Evolutionary conservation across 2,329 filamentous ascomycete species (phyloP).

Genomic region (Epicoccum sorghinum): DNA sequence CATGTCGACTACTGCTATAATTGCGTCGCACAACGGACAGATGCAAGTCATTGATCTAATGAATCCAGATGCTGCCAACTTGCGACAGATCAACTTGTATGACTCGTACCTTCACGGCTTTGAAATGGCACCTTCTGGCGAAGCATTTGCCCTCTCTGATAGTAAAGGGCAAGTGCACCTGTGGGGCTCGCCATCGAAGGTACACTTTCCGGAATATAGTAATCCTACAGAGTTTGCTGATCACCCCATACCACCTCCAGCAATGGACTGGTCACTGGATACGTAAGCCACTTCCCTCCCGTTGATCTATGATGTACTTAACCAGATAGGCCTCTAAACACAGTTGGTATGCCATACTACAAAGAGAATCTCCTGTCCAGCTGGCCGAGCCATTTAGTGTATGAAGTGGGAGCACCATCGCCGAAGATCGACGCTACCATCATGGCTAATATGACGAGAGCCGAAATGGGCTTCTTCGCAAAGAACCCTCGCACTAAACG

Average conservation of each 20-base stretch:
- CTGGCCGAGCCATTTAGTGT: conserved; percentile 84
- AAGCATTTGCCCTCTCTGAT: conserved; percentile 82
- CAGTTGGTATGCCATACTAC: conserved; percentile 92
- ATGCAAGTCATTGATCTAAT: conserved; percentile 95
- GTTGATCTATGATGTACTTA: conserved; percentile 36
- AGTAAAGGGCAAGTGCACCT: conserved; percentile 79
- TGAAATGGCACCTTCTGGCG: conserved; percentile 86
- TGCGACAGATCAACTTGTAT: conserved; percentile 80
- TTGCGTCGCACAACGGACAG: conserved; percentile 89
- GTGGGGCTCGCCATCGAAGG: conserved; percentile 85
- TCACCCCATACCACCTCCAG: conserved; percentile 60
- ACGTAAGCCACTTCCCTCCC: conserved; percentile 54
- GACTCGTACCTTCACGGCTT: conserved; percentile 75
- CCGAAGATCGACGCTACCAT: conserved; percentile 74
- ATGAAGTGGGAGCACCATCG: conserved; percentile 84
- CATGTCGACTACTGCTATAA: conserved; percentile 92
- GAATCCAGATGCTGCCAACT: conserved; percentile 86
- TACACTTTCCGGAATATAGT: conserved; percentile 84
- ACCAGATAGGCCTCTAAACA: conserved; percentile 71
- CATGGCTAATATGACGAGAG: conserved; percentile 69
- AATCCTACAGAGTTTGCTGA: conserved; percentile 78
- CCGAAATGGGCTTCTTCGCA: conserved; percentile 79
- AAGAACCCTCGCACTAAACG: conserved; percentile 74
- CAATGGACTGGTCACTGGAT: conserved; percentile 73
- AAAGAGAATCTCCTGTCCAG: conserved; percentile 84